phyloP scores from a whole-genome alignment of 768 basidiomycete genomes.

The Amanita phalloides region DNA sequence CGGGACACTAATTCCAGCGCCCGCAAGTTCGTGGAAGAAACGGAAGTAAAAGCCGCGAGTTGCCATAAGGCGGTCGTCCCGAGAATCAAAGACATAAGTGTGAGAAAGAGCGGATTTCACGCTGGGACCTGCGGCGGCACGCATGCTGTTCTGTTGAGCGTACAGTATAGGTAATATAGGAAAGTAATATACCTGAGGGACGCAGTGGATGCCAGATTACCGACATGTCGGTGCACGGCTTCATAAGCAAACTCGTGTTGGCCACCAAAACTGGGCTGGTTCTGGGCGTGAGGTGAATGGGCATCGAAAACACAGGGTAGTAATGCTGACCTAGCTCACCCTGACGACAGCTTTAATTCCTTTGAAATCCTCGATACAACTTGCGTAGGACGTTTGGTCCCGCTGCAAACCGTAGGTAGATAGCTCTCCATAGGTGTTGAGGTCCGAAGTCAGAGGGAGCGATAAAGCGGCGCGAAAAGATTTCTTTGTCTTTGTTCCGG shows the following conservation, averaged over 20 bases:
- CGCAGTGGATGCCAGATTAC: slow-evolving; percentile 60
- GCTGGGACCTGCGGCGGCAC: slow-evolving; percentile 71
- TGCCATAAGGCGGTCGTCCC: slow-evolving; percentile 58
- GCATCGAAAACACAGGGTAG: slow-evolving; percentile 10
- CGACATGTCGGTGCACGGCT: slow-evolving; percentile 65
- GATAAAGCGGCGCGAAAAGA: slow-evolving; percentile 66
- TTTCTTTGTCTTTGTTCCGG: slow-evolving; percentile 81
- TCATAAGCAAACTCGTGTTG: slow-evolving; percentile 82
- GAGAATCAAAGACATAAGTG: slow-evolving; percentile 62
- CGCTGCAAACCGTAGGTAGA: slow-evolving; percentile 64
- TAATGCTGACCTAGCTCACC: slow-evolving; percentile 53
- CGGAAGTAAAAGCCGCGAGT: slow-evolving; percentile 56
- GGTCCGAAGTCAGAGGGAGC: slow-evolving; percentile 47
- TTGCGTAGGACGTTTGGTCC: slow-evolving; percentile 73
- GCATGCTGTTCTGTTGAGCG: slow-evolving; percentile 41
- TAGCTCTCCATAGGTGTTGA: slow-evolving; percentile 63
- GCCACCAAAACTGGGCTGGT: slow-evolving; percentile 25
- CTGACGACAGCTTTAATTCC: slow-evolving; percentile 61
- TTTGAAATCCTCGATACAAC: slow-evolving; percentile 52
- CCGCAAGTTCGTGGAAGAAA: slow-evolving; percentile 60
- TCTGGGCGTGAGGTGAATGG: slow-evolving; percentile 18
- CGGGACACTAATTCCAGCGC: slow-evolving; percentile 14
- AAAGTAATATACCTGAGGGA: slow-evolving; percentile 55
- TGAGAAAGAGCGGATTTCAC: slow-evolving; percentile 81
- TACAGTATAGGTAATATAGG: neutral